Base-by-base conservation (phyloP, 352 stramenopile species). In the Phytophthora capsici region DNA sequence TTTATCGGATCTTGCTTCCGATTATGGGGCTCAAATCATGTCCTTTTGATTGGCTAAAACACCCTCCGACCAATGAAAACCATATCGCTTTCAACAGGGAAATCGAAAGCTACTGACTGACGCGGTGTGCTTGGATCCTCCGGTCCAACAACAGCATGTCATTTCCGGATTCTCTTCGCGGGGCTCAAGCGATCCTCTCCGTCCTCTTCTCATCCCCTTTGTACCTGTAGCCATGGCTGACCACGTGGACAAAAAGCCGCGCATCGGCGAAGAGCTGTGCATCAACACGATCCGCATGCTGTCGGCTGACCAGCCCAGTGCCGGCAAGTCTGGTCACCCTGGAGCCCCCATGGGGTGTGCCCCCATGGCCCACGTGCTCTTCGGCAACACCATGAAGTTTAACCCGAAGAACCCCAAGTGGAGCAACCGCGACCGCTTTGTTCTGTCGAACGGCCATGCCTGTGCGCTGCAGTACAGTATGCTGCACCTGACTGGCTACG, bases 381-480 rank as follows among this genome's bases (percentile, higher is more conserved):
- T 97, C 82, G 88, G 81, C 60, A 93, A 98, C 75, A 81, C 80
- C 38, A 95, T 96, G 88, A 88, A 87, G 60, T 94, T 91, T 67
- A 94, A 93, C 74, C 85, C 84, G 48, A 92, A 89, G 73, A 92
- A 94, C 71, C 85, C 87, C 17, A 82, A 85, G 69, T 96, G 88
- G 90, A 95, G 88, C 77, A 98, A 98, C 80, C 96, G 98, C 40
- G 98, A 99, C 87, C 96, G 98, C 71, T 99, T 99, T 76, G 95
- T 99, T 52, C 88, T 99, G 50, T 98, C 91, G 48, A 99, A 99
- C 78, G 98, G 98, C 60, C 98, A 99, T 81, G 96, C 93, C 28
- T 99, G 97, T 82, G 97, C 97, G 32, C 88, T 99, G 53, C 97
- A 99, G 77, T 99, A 99, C 87, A 93, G 89, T 43, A 99, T 99